Conservation (phyloP, 306 rosid genomes). For the Betula pendula region DNA sequence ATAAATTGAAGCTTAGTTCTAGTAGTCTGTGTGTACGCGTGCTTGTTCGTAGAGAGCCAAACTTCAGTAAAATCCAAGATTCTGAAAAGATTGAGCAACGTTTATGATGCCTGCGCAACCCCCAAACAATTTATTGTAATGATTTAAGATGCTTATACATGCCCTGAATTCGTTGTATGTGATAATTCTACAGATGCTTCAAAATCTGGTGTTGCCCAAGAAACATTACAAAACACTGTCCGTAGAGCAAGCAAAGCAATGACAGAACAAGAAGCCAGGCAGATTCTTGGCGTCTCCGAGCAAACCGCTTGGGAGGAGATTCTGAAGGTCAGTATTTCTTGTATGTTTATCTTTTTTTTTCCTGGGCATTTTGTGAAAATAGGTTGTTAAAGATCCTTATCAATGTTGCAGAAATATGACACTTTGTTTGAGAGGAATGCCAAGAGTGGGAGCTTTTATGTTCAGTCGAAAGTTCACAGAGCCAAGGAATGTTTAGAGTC, state of each 20-base stretch:
- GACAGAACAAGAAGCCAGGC: constrained; percentile 91
- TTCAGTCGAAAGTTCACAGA: constrained; percentile 91
- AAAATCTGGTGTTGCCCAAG: constrained; percentile 66
- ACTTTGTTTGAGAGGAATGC: constrained; percentile 74
- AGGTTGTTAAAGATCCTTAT: not conserved
- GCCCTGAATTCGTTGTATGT: not conserved
- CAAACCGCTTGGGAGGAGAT: constrained; percentile 83
- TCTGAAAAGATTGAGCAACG: not conserved
- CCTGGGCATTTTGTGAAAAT: not conserved
- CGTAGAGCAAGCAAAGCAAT: constrained; percentile 58
- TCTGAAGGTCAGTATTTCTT: constrained; percentile 50
- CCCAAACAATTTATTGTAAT: not conserved
- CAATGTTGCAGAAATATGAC: constrained; percentile 56
- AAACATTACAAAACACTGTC: constrained; percentile 48
- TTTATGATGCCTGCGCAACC: not conserved
- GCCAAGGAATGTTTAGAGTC: constrained; percentile 84
- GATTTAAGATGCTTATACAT: not conserved
- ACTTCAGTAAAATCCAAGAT: not conserved
- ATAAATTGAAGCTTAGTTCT: not conserved
- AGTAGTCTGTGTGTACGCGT: not conserved
- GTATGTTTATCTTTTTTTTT: not conserved
- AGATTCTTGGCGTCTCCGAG: constrained; percentile 81
- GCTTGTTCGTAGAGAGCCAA: not conserved
- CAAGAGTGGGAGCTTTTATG: constrained; percentile 82
- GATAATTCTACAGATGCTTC: constrained; percentile 47